Evolutionary conservation across 1,284 basidiomycete genomes (phyloP), one percentile per base, ranked within the genome.

Genomic region (Naganishia sp.): DNA sequence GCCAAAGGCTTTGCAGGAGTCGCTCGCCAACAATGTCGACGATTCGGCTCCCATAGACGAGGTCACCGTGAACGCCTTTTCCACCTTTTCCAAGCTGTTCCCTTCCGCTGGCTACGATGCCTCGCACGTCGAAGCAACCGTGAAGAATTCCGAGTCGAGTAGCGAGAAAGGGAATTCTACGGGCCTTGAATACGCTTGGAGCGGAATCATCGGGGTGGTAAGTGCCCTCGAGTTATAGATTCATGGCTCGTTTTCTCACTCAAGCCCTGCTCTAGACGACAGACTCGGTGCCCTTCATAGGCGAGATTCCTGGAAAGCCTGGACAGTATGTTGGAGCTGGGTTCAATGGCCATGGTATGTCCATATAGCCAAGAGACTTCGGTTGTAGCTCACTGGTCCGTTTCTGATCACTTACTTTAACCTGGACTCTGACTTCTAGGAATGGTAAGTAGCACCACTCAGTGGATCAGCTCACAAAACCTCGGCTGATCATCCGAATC

Each of bases 341-440:
- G 0, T 77, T 73, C 67, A 76, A 76, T 39, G 77, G 77, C 1
- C 76, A 78, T 60, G 76, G 75, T 73, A 56, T 66, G 72, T 70
- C 25, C 13, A 9, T 39, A 13, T 39, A 7, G 48, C 18, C 21
- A 49, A 7, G 25, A 13, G 25, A 15, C 43, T 23, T 39, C n/a
- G 31, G 4, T 16, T 18, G 9, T n/a, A 25, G 39, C 9, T n/a
- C 2, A 39, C 36, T 39, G 36, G 36, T 39, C 36, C 13, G 2
- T 9, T 0, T 13, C 16, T 50, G n/a, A 31, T 46, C 48, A 36
- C 16, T 54, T 5, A 23, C 21, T 28, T 25, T 6, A 11, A 46
- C 25, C 10, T 33, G 18, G 3, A 48, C n/a, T 4, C 33, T 48
- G 31, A 3, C 3, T 28, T 25, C 25, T 39, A 61, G 43, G 56